A percentile compares a stretch with the other conserved stretches of the same genome.
Evolutionary conservation across 345 rosid species (phyloP).

Genomic region (Brassica napus): DNA sequence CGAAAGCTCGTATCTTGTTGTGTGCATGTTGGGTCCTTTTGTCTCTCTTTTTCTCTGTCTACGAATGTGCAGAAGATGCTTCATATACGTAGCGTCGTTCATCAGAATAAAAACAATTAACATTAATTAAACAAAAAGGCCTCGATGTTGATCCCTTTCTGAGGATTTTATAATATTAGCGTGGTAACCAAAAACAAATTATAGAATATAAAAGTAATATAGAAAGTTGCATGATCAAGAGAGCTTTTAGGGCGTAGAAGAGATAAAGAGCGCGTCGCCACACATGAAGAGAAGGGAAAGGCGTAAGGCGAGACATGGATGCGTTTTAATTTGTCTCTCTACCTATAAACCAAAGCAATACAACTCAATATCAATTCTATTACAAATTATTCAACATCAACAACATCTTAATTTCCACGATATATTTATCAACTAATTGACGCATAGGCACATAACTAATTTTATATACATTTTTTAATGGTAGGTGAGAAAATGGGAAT

Average conservation of each 20-base stretch:
- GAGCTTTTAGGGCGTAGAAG: conserved; percentile 36
- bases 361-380: conserved; percentile 25
- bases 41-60: conserved; percentile 37
- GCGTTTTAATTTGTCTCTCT: conserved; percentile 41
- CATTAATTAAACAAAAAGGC: conserved; percentile 31
- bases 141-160: conserved; percentile 42
- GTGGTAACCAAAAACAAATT: not conserved
- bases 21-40: conserved; percentile 43
- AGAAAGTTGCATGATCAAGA: conserved; percentile 33
- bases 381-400: conserved; percentile 9
- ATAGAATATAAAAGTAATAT: not conserved
- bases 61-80: conserved; percentile 37
- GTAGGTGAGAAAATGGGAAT: conserved; percentile 2
- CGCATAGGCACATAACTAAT: not conserved
- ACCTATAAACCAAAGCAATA: conserved; percentile 29
- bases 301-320: not conserved
- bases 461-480: not conserved
- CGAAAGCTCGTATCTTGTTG: conserved; percentile 38
- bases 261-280: conserved; percentile 33
- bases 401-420: not conserved
- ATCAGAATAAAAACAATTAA: conserved; percentile 33
- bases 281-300: conserved; percentile 29
- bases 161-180: conserved; percentile 7
- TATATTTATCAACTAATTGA: not conserved
- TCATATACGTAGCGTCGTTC: conserved; percentile 35